A percentile compares a stretch with the other conserved stretches of the same genome.
Evolutionary conservation across 495 filamentous ascomycete genomes (phyloP).

Genomic region (Aspergillus bertholletiae): DNA sequence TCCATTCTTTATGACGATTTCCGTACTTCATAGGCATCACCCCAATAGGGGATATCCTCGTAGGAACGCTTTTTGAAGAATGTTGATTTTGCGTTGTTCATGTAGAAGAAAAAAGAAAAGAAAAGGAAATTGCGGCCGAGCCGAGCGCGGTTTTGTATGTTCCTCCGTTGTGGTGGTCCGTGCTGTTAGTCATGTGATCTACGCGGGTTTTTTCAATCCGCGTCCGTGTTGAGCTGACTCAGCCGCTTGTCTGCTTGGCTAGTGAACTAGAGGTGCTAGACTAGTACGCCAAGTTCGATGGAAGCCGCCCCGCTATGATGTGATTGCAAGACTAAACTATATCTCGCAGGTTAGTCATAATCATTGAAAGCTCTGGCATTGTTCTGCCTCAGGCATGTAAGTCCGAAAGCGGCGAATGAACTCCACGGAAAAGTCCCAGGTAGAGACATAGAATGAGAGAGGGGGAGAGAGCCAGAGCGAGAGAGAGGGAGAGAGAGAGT

Average conservation of each 20-base stretch:
- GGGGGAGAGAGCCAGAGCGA: neutral
- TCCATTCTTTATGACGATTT: slow-evolving; percentile 67
- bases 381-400: neutral
- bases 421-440: slow-evolving; percentile 1
- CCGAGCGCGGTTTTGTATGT: slow-evolving; percentile 14
- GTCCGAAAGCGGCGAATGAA: slow-evolving; percentile 16
- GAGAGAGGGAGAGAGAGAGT: neutral
- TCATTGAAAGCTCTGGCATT: too few relatives aligned
- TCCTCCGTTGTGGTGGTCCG: slow-evolving; percentile 15
- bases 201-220: too few relatives aligned
- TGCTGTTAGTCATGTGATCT: slow-evolving; percentile 15
- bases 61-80: slow-evolving; percentile 63
- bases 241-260: too few relatives aligned
- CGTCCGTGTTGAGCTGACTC: too few relatives aligned
- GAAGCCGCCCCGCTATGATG: too few relatives aligned
- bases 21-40: slow-evolving; percentile 54
- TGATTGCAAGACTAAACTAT: neutral
- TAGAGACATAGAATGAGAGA: neutral
- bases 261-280: too few relatives aligned
- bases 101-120: slow-evolving; percentile 46
- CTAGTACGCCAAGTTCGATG: too few relatives aligned
- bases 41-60: slow-evolving; percentile 34
- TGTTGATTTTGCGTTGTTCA: slow-evolving; percentile 69
- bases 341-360: slow-evolving; percentile 1
- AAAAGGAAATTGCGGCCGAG: slow-evolving; percentile 12